Evolutionary conservation across 805 yeast species (phyloP), one percentile per base, ranked within the genome.

Genomic region (Lachancea waltii): DNA sequence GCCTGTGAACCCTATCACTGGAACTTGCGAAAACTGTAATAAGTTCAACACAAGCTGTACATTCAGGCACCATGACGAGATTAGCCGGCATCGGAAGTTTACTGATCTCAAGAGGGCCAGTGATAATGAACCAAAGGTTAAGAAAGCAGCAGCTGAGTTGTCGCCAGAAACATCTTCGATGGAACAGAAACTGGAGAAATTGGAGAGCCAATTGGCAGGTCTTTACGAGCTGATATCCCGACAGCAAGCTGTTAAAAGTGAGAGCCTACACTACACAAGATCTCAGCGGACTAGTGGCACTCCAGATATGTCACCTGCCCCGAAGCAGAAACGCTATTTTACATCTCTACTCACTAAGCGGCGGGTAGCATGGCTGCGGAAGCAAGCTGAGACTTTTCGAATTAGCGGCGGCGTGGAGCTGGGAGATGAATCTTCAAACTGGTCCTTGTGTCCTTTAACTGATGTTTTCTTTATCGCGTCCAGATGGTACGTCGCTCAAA

Each of bases 21-120:
- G 47, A 8, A 54, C 50, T 43, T 58, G 63, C 41, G 36, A 46
- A 15, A 56, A 56, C 42, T 58, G 63, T 44, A 41, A 42, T 11
- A 58, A 51, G 32, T 55, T 48, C 33, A 40, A 47, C 17, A 41
- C 49, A 4, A 38, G 35, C 3, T 58, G 63, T 38, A 49, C 51
- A 2, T 58, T 58, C 35, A 41, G 44, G 15, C 47, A 51, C 36
- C 49, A 50, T 25, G 50, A 53, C 10, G 47, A 35, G 29, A 40
- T 24, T 33, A 36, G 15, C 43, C 42, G 27, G 40, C 41, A 37
- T 24, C 42, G 42, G 5, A 23, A 21, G 25, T 31, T 9, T 13
- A n/a, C 14, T 10, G 34, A 33, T 3, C n/a, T 17, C 16, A 34
- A 27, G n/a, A 19, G 20, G 9, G 20, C 20, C 15, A 25, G 25